Conservation (phyloP, 1,139 yeast species). For the Candida pseudocylindracea region DNA sequence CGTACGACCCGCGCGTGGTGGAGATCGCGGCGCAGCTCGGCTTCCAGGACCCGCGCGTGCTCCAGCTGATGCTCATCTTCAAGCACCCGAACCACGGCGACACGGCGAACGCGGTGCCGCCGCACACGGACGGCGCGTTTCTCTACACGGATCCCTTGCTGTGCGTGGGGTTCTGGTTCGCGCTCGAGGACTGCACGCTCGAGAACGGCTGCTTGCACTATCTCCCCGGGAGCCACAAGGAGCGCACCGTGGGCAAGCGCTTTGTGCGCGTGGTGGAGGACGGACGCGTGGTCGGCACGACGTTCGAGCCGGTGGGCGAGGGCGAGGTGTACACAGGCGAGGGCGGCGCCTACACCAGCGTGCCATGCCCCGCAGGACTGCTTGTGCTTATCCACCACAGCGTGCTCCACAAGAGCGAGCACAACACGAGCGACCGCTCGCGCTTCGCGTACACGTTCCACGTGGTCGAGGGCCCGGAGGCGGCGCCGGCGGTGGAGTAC, state of each 20-base stretch:
- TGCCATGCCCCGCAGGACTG: conserved; percentile 54
- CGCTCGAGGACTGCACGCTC: conserved; percentile 49
- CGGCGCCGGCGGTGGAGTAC: conserved; percentile 10
- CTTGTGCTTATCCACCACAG: conserved; percentile 47
- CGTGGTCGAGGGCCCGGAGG: conserved; percentile 39
- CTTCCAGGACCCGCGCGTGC: conserved; percentile 42
- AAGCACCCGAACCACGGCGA: conserved; percentile 30
- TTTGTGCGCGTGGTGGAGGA: conserved; percentile 26
- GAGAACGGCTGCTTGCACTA: conserved; percentile 52
- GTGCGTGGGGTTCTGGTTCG: conserved; percentile 71
- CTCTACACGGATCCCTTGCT: conserved; percentile 49
- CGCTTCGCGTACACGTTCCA: conserved; percentile 69
- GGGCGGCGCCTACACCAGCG: conserved; percentile 15
- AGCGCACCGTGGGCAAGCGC: conserved; percentile 33
- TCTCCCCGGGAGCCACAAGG: conserved; percentile 55
- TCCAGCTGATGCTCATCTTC: conserved; percentile 65
- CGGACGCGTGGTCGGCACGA: too few relatives aligned
- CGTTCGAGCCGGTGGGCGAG: too few relatives aligned
- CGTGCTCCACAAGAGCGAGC: conserved; percentile 51
- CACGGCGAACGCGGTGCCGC: conserved; percentile 42
- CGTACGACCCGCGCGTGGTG: conserved; percentile 27
- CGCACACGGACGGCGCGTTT: conserved; percentile 62
- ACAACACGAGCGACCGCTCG: conserved; percentile 28
- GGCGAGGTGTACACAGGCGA: conserved; percentile 2
- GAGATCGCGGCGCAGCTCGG: conserved; percentile 29